Evolutionary conservation across 768 basidiomycete genomes (phyloP).

Genomic region (Cubamyces lactineus): DNA sequence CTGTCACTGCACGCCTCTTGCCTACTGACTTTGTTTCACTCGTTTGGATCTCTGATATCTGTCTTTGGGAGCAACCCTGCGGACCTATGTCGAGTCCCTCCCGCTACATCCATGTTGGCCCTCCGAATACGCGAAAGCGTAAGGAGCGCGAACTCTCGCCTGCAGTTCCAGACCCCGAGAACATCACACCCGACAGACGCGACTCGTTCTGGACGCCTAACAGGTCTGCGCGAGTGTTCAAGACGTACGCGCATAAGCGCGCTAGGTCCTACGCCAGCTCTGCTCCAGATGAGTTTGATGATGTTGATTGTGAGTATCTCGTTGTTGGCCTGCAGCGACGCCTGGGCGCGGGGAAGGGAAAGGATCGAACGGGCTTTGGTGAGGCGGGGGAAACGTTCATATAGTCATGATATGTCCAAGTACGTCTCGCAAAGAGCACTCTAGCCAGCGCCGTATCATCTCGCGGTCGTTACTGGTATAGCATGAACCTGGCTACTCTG

Average conservation of each 20-base stretch:
- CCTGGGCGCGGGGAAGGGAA: not conserved
- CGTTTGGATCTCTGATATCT: too few relatives aligned
- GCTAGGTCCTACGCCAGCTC: conserved; percentile 8
- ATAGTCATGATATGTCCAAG: too few relatives aligned
- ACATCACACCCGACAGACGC: not conserved
- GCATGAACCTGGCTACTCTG: too few relatives aligned
- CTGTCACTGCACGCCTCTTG: too few relatives aligned
- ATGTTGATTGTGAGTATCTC: not conserved
- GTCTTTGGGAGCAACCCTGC: too few relatives aligned
- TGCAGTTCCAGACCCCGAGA: conserved; percentile 11
- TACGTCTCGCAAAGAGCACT: too few relatives aligned
- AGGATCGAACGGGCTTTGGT: not conserved
- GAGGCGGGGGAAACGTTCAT: not conserved
- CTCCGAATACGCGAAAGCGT: conserved; percentile 8
- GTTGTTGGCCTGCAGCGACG: not conserved
- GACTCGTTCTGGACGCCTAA: conserved; percentile 10
- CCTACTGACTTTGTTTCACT: too few relatives aligned
- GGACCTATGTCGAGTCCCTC: not conserved
- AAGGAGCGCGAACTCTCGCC: conserved; percentile 17
- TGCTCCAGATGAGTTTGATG: not conserved
- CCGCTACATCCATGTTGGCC: not conserved
- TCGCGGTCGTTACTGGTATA: too few relatives aligned
- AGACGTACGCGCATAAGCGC: conserved; percentile 18
- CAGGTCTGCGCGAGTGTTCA: conserved; percentile 9
- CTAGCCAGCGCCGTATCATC: too few relatives aligned